Evolutionary conservation across 2,329 filamentous ascomycete genomes (phyloP).

Genomic region (Tolypocladium tundrense): DNA sequence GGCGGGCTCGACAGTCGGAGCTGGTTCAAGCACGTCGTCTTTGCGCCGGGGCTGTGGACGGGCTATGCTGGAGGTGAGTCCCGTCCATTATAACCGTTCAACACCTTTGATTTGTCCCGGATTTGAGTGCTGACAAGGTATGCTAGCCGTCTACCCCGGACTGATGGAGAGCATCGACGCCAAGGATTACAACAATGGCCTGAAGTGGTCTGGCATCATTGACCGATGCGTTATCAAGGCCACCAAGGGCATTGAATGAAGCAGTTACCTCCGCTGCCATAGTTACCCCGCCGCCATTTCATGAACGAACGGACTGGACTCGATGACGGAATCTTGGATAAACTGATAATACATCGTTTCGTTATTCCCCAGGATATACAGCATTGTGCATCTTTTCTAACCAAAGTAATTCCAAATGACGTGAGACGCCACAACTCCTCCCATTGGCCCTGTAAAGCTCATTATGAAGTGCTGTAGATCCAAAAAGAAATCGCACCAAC

Average conservation of each 20-base stretch:
- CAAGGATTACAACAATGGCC: constrained; percentile 45
- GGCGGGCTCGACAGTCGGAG: constrained; percentile 65
- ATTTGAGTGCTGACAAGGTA: not conserved
- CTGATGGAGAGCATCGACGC: constrained; percentile 52
- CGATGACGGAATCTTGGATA: not conserved
- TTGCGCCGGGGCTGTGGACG: constrained; percentile 84
- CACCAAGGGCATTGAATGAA: constrained; percentile 24
- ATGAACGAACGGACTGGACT: not conserved
- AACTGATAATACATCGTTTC: not conserved
- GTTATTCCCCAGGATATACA: not conserved
- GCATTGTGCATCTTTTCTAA: not conserved
- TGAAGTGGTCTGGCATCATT: constrained; percentile 51
- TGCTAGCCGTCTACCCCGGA: constrained; percentile 49
- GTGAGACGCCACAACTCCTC: not conserved
- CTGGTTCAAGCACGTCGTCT: constrained; percentile 95
- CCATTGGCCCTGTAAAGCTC: not conserved
- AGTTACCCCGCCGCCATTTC: not conserved
- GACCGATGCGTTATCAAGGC: constrained; percentile 38
- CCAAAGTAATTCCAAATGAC: not conserved
- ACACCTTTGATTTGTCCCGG: not conserved
- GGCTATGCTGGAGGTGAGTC: constrained; percentile 68
- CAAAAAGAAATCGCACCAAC: not conserved
- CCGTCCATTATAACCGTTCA: constrained; percentile 3
- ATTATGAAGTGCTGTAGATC: not conserved
- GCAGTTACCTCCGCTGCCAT: not conserved